Evolutionary conservation across 768 basidiomycete genomes (phyloP).

Genomic region (Phaffia australis): DNA sequence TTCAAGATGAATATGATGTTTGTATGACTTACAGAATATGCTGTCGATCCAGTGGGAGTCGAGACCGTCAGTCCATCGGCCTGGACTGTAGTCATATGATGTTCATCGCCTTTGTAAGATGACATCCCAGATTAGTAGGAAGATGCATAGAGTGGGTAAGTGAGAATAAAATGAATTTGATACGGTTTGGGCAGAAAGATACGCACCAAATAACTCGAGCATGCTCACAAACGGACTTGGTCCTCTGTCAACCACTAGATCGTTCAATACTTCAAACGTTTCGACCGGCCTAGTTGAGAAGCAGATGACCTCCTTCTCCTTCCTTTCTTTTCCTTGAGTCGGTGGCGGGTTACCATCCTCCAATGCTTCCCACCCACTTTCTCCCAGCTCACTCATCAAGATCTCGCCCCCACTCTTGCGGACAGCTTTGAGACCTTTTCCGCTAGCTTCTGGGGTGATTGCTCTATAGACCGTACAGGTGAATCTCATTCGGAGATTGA

Average conservation of each 20-base stretch:
- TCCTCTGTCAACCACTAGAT: constrained; percentile 93
- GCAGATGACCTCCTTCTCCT: constrained; percentile 97
- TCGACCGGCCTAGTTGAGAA: constrained; percentile 84
- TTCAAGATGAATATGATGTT: neutral
- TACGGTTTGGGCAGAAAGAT: neutral
- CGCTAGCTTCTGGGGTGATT: constrained; percentile 58
- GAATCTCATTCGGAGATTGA: constrained; percentile 97
- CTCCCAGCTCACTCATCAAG: constrained; percentile 83
- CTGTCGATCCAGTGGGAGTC: constrained; percentile 96
- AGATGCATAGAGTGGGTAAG: neutral
- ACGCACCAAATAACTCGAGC: constrained; percentile 87
- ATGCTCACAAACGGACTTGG: constrained; percentile 95
- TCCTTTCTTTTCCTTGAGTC: constrained; percentile 38
- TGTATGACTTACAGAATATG: constrained; percentile 69
- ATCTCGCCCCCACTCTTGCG: constrained; percentile 93
- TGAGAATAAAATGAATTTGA: constrained; percentile 3
- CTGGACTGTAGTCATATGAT: constrained; percentile 98
- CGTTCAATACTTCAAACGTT: constrained; percentile 93
- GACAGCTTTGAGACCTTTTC: constrained; percentile 57
- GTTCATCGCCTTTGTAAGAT: constrained; percentile 69
- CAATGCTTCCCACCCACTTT: constrained; percentile 89
- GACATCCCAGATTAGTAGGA: constrained; percentile 22
- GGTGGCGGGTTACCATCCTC: constrained; percentile 46
- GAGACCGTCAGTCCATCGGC: constrained; percentile 90
- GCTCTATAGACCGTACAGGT: constrained; percentile 97